Evolutionary conservation across 2,329 filamentous ascomycete genomes (phyloP), one percentile per base, ranked within the genome.

Genomic region (Fusarium torreyae): DNA sequence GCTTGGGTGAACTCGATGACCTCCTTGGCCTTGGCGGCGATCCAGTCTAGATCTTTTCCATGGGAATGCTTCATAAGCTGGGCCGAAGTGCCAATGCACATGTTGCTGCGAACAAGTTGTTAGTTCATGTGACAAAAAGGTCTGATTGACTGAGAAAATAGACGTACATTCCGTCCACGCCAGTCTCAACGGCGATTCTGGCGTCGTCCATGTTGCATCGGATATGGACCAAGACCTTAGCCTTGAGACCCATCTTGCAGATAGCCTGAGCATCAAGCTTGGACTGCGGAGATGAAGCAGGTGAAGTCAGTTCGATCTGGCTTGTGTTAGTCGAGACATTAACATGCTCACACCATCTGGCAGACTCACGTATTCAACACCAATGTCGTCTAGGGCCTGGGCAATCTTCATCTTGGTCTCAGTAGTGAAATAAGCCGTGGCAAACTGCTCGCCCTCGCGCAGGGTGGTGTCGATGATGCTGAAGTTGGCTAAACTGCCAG

Each of bases 241-340:
- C 88, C 91, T 94, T 94, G 80, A 98, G 88, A 69, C 94, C 94
- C 55, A 98, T 91, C 87, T 94, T 94, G 91, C 93, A 97, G 77
- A 98, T 97, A 59, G 91, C 91, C 83, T 96, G 91, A 81, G 94
- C 97, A 83, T 98, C 95, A 76, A 84, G 81, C 80, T 91, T 89
- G 57, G 94, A 97, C 83, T 97, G 93, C 83, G 94, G 91, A 15
- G 92, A 94, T 55, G 94, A 92, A 71, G 91, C 94, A 39, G 94
- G 94, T 66, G 88, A 92, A 64, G 94, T 98, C 76, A 98, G 86
- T 83, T 98, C 94, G 20, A 78, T 74, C 67, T 72, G 3, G 4
- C 1, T 1, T 5, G 38, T 4, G 42, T 72, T 18, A 72, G 63
- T 10, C 14, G 6, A 10, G 33, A 13, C 13, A 9, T 3, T 3